Conservation (phyloP, 164 flowering plant species). For the Cinnamomum chago region DNA sequence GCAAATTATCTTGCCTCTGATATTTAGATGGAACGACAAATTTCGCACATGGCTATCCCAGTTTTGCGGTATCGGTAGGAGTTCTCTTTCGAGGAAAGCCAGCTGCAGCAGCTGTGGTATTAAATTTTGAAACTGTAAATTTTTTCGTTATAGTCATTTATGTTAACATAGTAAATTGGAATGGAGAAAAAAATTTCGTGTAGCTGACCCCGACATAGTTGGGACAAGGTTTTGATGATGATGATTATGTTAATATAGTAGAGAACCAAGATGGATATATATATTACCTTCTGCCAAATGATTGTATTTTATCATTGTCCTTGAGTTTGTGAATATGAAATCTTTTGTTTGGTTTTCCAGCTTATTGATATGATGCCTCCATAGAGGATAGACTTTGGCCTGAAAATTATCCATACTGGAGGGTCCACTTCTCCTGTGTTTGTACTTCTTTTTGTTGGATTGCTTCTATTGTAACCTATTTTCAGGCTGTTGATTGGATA, state of each 20-base stretch:
- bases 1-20: slow-evolving; percentile 14
- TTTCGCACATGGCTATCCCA: slow-evolving; percentile 93
- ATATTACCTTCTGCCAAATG: not conserved
- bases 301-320: not conserved
- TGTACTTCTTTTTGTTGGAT: too few species aligned
- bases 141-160: not conserved
- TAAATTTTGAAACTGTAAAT: not conserved
- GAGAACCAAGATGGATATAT: too few species aligned
- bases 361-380: not conserved
- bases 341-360: not conserved
- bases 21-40: slow-evolving; percentile 92
- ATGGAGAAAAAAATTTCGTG: too few species aligned
- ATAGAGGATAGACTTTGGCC: not conserved
- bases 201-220: too few species aligned
- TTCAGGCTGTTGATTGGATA: too few species aligned
- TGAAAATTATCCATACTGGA: too few species aligned
- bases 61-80: slow-evolving; percentile 96
- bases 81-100: slow-evolving; percentile 90
- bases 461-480: too few species aligned
- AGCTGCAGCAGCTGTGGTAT: slow-evolving; percentile 95
- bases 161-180: not conserved
- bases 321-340: not conserved
- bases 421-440: too few species aligned
- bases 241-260: too few species aligned
- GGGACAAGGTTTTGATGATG: too few species aligned